These are phyloP conservation scores for Leccinum subtestaceum DNA, from an alignment of 768 basidiomycete genomes.

Conservation along the genomic window DNA sequence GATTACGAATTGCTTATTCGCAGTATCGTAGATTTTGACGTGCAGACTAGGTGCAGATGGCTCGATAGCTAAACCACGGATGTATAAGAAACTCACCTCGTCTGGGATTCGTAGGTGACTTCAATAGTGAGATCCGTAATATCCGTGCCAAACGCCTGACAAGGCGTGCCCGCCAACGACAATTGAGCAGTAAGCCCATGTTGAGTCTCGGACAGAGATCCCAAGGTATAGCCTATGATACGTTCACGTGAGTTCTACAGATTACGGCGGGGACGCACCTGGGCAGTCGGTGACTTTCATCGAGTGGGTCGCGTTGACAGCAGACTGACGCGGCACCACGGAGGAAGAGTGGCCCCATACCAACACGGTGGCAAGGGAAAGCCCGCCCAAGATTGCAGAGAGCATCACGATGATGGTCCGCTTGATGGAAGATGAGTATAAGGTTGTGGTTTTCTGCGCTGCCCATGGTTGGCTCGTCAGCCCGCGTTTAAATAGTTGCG, in stretches of 20 bases:
- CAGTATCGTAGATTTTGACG: slow-evolving; percentile 64
- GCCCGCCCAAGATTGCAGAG: slow-evolving; percentile 6
- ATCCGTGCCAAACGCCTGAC: slow-evolving; percentile 66
- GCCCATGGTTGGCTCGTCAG: no score
- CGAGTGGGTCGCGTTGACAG: slow-evolving; percentile 15
- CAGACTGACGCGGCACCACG: slow-evolving; percentile 2
- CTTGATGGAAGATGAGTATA: not conserved
- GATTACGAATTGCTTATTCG: slow-evolving; percentile 61
- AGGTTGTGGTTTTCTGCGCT: not conserved
- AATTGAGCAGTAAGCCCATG: slow-evolving; percentile 56
- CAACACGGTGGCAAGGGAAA: slow-evolving; percentile 3
- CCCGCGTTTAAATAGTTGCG: no score
- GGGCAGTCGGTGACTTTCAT: slow-evolving; percentile 33
- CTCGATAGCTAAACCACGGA: not conserved
- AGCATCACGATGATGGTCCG: slow-evolving; percentile 1
- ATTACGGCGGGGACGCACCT: slow-evolving; percentile 15
- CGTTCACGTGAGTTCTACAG: not conserved
- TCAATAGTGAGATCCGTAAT: slow-evolving; percentile 56
- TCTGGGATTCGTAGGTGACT: slow-evolving; percentile 61
- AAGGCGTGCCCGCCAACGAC: slow-evolving; percentile 51
- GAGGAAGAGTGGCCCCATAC: slow-evolving; percentile 8
- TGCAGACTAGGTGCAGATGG: slow-evolving; percentile 45
- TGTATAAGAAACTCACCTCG: slow-evolving; percentile 36
- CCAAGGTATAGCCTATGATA: slow-evolving; percentile 52
- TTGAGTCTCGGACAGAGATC: slow-evolving; percentile 39